Evolutionary conservation across 176 grass and related monocot species (phyloP), one percentile per base, ranked within the genome.

Genomic region (Poa annua): DNA sequence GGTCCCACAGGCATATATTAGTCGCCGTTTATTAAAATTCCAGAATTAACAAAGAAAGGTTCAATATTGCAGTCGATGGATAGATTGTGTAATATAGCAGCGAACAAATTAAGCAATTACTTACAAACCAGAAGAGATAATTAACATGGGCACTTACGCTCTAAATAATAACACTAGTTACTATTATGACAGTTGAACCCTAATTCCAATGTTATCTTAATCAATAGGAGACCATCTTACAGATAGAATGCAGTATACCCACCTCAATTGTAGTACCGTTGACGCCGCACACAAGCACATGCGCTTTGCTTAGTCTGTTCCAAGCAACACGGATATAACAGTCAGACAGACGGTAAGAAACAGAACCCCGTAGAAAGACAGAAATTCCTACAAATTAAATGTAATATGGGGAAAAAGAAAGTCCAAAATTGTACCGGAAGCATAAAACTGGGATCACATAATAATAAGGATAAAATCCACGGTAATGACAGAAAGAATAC

Each of bases 241-340:
- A 26, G 11, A 53, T 66, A 51, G 8, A 19, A 67, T 65, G 24
- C 6, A 17, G 42, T 57, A 49, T 90, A 86, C 96, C 83, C 90
- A 94, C 93, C 91, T 99, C 96, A 83, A 75, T 89, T 56, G 96
- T 90, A 49, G 89, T 86, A 44, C 93, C 96, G 53, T 87, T 96
- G 61, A 99, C 76, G 66, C 93, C 96, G 62, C 87, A 88, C 14
- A 99, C 89, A 21, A 99, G 93, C 77, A 99, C 91, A 36, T 92
- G 91, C 24, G 93, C 91, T 68, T 90, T 99, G 66, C 96, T 99
- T 74, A 99, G 85, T 51, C 96, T 99, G 80, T 47, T 86, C 38
- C 56, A 79, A 45, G 48, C 45, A 82, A 74, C 48, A 66, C 13
- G 82, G 12, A 82, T 48, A 19, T 3, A 85, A 34, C 17, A 53